phyloP scores from a whole-genome alignment of 2,329 filamentous ascomycete genomes.

The Capronia americana region DNA sequence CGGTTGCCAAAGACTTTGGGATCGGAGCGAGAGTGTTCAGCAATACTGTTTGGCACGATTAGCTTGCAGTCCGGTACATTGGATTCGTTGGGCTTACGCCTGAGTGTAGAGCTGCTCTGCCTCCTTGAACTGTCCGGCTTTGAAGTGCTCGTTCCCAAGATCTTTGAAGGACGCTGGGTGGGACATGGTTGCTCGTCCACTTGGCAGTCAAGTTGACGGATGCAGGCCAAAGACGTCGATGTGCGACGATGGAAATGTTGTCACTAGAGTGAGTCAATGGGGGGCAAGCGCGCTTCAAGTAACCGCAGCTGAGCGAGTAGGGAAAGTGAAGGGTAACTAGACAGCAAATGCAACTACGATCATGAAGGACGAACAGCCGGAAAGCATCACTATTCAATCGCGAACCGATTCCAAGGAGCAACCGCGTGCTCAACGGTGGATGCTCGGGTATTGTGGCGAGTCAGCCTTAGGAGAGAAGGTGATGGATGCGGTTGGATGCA shows the following conservation, averaged over 20 bases:
- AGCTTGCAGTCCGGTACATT: neutral
- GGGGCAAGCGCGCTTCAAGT: conserved; percentile 9
- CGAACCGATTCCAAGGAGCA: neutral
- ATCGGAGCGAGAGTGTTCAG: conserved; percentile 75
- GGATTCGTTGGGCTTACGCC: conserved; percentile 46
- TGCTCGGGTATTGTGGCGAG: conserved; percentile 22
- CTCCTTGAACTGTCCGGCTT: conserved; percentile 52
- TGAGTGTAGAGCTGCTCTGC: conserved; percentile 56
- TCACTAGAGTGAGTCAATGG: neutral
- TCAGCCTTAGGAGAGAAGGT: conserved; percentile 31
- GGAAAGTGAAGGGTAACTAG: neutral
- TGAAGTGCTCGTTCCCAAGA: conserved; percentile 55
- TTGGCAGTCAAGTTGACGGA: neutral
- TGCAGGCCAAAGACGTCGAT: neutral
- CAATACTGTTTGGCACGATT: conserved; percentile 61
- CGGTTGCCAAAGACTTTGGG: conserved; percentile 87
- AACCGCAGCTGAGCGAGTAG: conserved; percentile 11
- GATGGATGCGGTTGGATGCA: conserved; percentile 35
- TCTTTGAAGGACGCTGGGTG: conserved; percentile 35
- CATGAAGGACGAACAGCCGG: conserved; percentile 7
- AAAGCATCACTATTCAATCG: conserved; percentile 17
- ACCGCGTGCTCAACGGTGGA: conserved; percentile 8
- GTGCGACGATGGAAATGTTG: neutral
- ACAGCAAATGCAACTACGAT: conserved; percentile 13
- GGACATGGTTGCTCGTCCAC: conserved; percentile 1